A percentile compares a stretch with the other conserved stretches of the same genome.
These are phyloP conservation scores for Daldinia sp. DNA, from an alignment of 2,329 filamentous ascomycete genomes.

Conservation along the genomic window DNA sequence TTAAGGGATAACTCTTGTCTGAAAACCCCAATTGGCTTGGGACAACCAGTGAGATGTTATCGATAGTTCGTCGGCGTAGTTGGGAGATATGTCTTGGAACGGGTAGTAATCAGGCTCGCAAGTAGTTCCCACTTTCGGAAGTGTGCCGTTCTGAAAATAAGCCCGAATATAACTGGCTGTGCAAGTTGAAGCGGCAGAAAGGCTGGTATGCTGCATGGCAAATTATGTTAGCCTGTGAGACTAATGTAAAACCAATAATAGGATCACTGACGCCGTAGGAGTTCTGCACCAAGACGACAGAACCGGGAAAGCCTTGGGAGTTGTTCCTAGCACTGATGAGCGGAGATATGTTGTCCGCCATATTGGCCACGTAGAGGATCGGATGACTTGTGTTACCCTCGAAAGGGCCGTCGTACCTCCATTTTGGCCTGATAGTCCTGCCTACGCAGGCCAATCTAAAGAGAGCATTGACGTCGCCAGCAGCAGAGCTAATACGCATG, in stretches of 20 bases:
- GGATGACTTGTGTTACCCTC: constrained; percentile 51
- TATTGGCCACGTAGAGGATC: constrained; percentile 55
- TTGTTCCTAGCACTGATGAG: constrained; percentile 51
- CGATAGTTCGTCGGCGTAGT: constrained; percentile 27
- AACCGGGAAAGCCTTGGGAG: constrained; percentile 57
- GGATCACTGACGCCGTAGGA: constrained; percentile 61
- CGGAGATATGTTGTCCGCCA: constrained; percentile 53
- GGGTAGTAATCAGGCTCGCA: constrained; percentile 61
- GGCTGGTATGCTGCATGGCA: constrained; percentile 60
- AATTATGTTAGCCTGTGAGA: constrained; percentile 20
- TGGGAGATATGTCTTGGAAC: constrained; percentile 51
- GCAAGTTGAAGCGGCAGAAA: constrained; percentile 60
- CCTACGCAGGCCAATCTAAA: constrained; percentile 54
- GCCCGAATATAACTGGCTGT: constrained; percentile 56
- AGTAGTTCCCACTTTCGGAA: constrained; percentile 59
- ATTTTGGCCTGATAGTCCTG: constrained; percentile 50
- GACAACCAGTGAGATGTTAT: constrained; percentile 34
- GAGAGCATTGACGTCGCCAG: constrained; percentile 59
- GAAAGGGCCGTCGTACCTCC: constrained; percentile 51
- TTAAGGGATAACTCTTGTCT: constrained; percentile 8
- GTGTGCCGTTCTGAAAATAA: constrained; percentile 61
- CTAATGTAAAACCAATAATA: neutral
- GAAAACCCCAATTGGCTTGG: constrained; percentile 29
- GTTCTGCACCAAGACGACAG: constrained; percentile 62
- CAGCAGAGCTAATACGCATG: constrained; percentile 54